Conservation (phyloP, 106 monocot species). For the Xerophyta viscosa region DNA sequence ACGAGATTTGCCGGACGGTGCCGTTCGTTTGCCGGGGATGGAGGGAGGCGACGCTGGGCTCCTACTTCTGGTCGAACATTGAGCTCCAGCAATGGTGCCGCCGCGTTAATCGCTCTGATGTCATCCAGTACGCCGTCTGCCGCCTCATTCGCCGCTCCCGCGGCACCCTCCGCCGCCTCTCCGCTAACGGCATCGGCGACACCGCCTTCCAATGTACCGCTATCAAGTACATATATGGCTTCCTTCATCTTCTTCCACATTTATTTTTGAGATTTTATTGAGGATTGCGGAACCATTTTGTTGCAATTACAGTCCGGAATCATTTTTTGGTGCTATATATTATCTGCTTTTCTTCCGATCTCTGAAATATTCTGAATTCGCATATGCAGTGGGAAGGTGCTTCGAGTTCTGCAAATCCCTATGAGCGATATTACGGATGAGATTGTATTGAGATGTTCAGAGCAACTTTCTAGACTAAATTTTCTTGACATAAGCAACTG, state of each 20-base stretch:
- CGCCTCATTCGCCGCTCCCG: conserved; percentile 17
- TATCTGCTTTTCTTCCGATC: no score
- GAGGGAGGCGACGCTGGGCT: conserved; percentile 24
- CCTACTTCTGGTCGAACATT: conserved; percentile 34
- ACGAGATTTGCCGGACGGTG: conserved; percentile 16
- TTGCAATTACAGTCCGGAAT: no score
- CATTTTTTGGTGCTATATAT: no score
- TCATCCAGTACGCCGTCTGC: conserved; percentile 22
- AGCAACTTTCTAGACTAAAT: conserved; percentile 15
- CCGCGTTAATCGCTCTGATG: conserved; percentile 22
- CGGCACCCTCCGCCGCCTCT: conserved; percentile 23
- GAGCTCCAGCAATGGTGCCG: conserved; percentile 38
- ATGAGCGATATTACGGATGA: conserved; percentile 39
- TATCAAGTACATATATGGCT: neutral
- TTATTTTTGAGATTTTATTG: no score
- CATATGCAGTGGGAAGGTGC: conserved; percentile 1
- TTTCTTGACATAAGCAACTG: conserved; percentile 58
- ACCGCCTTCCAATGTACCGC: conserved; percentile 18
- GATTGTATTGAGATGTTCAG: conserved; percentile 11
- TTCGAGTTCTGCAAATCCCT: conserved; percentile 45
- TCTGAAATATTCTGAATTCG: neutral
- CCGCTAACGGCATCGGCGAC: conserved; percentile 29
- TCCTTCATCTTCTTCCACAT: no score
- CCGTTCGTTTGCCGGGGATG: conserved; percentile 46
- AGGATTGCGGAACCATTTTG: no score